Evolutionary conservation across 2,329 filamentous ascomycete species (phyloP).

Genomic region (Alternaria longipes): DNA sequence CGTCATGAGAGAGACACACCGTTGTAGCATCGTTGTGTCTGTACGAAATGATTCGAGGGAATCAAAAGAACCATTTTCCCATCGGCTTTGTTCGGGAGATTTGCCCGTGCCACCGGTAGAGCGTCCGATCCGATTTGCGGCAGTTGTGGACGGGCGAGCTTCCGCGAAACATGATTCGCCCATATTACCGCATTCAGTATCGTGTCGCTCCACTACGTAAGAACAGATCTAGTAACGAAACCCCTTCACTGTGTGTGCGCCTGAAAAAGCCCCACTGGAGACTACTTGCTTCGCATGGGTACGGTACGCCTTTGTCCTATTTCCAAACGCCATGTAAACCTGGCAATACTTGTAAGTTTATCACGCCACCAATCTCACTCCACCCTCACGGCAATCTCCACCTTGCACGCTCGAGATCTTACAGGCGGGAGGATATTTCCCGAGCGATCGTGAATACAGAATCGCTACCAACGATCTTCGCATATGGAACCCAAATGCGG

Average conservation of each 20-base stretch:
- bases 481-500: constrained; percentile 9
- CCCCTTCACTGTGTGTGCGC: neutral
- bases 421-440: constrained; percentile 4
- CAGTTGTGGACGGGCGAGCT: constrained; percentile 1
- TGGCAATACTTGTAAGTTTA: neutral
- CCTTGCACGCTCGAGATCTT: neutral
- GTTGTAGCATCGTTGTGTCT: neutral
- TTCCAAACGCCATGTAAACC: constrained; percentile 4
- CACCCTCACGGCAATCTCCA: constrained; percentile 5
- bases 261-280: neutral
- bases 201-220: neutral
- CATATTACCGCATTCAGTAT: constrained; percentile 10
- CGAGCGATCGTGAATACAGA: constrained; percentile 5
- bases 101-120: constrained; percentile 12
- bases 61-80: neutral
- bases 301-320: neutral
- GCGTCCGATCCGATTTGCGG: constrained; percentile 9
- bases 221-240: neutral
- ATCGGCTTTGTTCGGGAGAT: constrained; percentile 4
- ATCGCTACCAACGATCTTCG: constrained; percentile 11
- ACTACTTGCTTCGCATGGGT: neutral
- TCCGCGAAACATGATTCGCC: constrained; percentile 10
- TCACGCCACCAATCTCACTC: constrained; percentile 4
- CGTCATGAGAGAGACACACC: neutral
- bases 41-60: neutral